Conservation (phyloP, 495 filamentous ascomycete genomes). For the Aspergillus cavernicola region DNA sequence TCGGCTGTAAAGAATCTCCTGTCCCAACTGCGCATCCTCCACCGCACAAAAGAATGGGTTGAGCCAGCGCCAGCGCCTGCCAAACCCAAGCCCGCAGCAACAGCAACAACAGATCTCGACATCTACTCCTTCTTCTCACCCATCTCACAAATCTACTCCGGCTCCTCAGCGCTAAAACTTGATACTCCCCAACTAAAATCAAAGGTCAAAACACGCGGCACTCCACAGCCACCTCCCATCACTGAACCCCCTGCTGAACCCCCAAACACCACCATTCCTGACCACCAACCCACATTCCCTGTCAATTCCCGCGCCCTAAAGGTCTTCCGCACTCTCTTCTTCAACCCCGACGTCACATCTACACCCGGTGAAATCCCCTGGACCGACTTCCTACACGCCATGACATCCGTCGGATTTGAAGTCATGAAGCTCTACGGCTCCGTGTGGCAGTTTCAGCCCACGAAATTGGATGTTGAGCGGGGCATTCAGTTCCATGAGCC, state of each 20-base stretch:
- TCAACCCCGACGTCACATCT: slow-evolving; percentile 20
- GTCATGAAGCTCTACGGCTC: slow-evolving; percentile 50
- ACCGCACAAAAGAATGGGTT: slow-evolving; percentile 49
- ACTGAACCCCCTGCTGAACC: background rate
- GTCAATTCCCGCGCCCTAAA: slow-evolving; percentile 44
- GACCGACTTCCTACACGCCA: slow-evolving; percentile 50
- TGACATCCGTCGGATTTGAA: slow-evolving; percentile 43
- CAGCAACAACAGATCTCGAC: slow-evolving; percentile 14
- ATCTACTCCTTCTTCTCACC: slow-evolving; percentile 19
- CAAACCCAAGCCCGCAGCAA: background rate
- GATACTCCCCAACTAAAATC: slow-evolving; percentile 12
- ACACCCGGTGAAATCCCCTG: slow-evolving; percentile 44
- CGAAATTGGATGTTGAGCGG: slow-evolving; percentile 32
- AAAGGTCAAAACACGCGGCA: slow-evolving; percentile 43
- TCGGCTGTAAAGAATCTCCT: slow-evolving; percentile 23
- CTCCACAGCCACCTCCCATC: slow-evolving; percentile 3
- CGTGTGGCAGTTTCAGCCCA: slow-evolving; percentile 49
- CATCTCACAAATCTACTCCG: slow-evolving; percentile 7
- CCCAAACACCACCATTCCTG: background rate
- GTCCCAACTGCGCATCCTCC: slow-evolving; percentile 28
- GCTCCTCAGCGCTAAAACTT: background rate
- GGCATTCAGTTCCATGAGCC: slow-evolving; percentile 56
- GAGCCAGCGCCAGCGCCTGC: slow-evolving; percentile 23
- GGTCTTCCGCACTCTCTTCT: slow-evolving; percentile 47
- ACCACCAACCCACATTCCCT: slow-evolving; percentile 25